Percentiles rank a stretch among this genome's conserved stretches.
These are phyloP conservation scores for Melastoma malabathricum DNA, from an alignment of 345 rosid species.

Conservation along the genomic window DNA sequence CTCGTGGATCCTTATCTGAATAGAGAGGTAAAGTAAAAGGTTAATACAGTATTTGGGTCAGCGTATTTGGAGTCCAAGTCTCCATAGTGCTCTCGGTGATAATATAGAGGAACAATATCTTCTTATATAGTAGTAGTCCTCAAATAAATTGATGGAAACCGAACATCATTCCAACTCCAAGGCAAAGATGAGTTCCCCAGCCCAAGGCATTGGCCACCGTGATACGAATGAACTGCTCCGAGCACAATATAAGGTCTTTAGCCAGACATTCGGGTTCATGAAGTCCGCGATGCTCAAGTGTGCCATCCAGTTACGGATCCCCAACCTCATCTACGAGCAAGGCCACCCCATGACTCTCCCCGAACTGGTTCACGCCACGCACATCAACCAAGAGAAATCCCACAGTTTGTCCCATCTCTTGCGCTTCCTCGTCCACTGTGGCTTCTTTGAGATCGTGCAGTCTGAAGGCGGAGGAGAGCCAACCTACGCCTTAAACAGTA, in stretches of 20 bases:
- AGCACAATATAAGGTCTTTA: conserved; percentile 24
- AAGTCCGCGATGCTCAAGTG: conserved; percentile 26
- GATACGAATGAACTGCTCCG: conserved; percentile 1
- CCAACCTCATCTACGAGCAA: conserved; percentile 25
- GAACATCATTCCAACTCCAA: no score
- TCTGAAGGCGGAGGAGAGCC: neutral
- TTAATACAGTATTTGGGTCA: no score
- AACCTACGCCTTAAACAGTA: conserved; percentile 12
- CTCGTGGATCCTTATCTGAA: no score
- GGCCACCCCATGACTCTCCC: conserved; percentile 22
- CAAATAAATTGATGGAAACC: no score
- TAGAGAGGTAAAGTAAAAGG: no score
- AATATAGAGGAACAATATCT: no score
- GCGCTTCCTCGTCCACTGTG: conserved; percentile 21
- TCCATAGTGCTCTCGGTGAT: no score
- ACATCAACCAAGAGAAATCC: conserved; percentile 12
- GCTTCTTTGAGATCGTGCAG: conserved; percentile 13
- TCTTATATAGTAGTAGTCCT: no score
- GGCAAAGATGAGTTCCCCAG: neutral
- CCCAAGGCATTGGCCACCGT: neutral
- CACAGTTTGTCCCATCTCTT: conserved; percentile 15
- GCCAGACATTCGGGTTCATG: conserved; percentile 7
- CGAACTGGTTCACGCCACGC: conserved; percentile 10
- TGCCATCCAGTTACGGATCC: conserved; percentile 26
- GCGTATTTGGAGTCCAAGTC: no score